These are phyloP conservation scores for Talaromyces sp. DNA, from an alignment of 2,329 filamentous ascomycete genomes.

Conservation along the genomic window DNA sequence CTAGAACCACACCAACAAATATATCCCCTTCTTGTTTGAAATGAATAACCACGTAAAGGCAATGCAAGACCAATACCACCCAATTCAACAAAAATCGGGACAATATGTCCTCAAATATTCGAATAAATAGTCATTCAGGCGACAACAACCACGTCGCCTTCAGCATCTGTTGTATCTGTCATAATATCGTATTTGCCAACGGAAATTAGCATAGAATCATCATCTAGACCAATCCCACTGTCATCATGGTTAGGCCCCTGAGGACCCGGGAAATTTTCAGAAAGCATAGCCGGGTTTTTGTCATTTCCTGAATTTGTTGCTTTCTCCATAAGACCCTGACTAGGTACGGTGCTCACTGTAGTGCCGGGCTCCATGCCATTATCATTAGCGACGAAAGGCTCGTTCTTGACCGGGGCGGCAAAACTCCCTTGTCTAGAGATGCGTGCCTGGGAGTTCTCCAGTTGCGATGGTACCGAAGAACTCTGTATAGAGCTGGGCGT, in stretches of 20 bases:
- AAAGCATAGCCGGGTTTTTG: constrained; percentile 29
- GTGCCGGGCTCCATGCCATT: not conserved
- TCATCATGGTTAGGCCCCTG: constrained; percentile 54
- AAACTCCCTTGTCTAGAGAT: constrained; percentile 22
- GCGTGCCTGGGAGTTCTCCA: constrained; percentile 17
- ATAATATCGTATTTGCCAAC: constrained; percentile 43
- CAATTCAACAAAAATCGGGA: constrained; percentile 14
- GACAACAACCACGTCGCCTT: constrained; percentile 41
- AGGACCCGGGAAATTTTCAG: constrained; percentile 36
- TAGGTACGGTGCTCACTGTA: not conserved
- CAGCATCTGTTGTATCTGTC: constrained; percentile 42
- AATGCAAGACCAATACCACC: constrained; percentile 16
- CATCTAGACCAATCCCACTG: constrained; percentile 65
- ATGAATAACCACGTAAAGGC: not conserved
- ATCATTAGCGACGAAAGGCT: constrained; percentile 24
- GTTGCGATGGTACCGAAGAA: constrained; percentile 22
- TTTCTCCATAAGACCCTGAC: not conserved
- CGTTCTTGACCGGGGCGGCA: constrained; percentile 34
- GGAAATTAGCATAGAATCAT: constrained; percentile 39
- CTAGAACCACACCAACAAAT: not conserved
- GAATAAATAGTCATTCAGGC: constrained; percentile 27
- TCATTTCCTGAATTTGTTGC: not conserved
- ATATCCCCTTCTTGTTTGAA: not conserved
- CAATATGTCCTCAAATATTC: constrained; percentile 10
- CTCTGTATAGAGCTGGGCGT: constrained; percentile 33